Evolutionary conservation across 2,329 filamentous ascomycete species (phyloP), one percentile per base, ranked within the genome.

Genomic region (Fusarium albosuccineum): DNA sequence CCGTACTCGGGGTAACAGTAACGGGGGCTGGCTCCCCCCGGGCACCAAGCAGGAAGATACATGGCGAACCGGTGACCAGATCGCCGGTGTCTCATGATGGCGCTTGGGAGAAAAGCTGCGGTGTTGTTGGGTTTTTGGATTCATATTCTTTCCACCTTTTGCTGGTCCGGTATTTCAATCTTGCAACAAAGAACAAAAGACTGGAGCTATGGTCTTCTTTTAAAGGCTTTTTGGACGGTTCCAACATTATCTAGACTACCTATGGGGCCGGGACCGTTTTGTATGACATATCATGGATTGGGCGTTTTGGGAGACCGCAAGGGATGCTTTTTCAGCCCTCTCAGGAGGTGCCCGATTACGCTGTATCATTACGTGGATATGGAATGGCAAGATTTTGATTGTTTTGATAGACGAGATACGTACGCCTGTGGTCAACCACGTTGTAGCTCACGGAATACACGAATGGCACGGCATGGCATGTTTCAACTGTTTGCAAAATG

Each of bases 41-140:
- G 92, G 93, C 8, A 97, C 93, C 2, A 94, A 89, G 75, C 92
- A 95, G 77, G 92, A 97, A 76, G 91, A 93, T 52, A 97, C 92
- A 3, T 97, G 94, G 94, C 78, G 80, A 16, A 61, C 73, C 5
- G 77, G 80, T 10, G 81, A 83, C 57, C 74, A 75, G 14, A 56
- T 68, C 17, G 72, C 73, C 8, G 70, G 72, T 11, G 60, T 73
- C 34, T 71, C 68, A 50, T 70, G 57, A 69, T 48, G 22, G 76
- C 60, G 34, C 10, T 9, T 11, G 17, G 22, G 26, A 45, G 10
- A 30, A 34, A 16, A 6, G 39, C 27, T 29, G 8, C 11, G 13
- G 22, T 52, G 39, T 40, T 45, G 26, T 51, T 41, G 9, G n/a
- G 39, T 48, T 54, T 51, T 54, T 34, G 46, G 44, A 8, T 52